These are phyloP conservation scores for Alternaria infectoria DNA, from an alignment of 2,329 filamentous ascomycete genomes.

Conservation along the genomic window DNA sequence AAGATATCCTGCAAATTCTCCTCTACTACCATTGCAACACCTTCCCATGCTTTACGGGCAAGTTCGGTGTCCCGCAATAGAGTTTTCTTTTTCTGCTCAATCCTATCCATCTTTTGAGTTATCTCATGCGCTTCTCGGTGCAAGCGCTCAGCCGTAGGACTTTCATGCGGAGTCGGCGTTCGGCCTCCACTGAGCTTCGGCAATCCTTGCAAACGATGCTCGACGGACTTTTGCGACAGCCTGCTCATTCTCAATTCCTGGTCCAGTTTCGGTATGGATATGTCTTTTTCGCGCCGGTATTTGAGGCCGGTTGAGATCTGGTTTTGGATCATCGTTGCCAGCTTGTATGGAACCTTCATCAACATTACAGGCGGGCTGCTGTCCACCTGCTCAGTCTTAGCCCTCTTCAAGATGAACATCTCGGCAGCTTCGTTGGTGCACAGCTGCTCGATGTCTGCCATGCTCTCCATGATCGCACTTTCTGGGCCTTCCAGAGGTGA, in stretches of 20 bases:
- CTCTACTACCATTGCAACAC: not conserved
- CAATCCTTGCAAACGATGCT: not conserved
- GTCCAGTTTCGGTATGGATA: not conserved
- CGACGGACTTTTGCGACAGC: not conserved
- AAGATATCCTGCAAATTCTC: not conserved
- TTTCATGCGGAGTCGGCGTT: not conserved
- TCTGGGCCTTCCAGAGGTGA: not conserved
- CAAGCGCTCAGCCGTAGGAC: not conserved
- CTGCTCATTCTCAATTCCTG: not conserved
- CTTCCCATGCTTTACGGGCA: not conserved
- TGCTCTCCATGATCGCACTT: not conserved
- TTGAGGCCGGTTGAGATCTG: not conserved
- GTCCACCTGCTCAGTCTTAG: not conserved
- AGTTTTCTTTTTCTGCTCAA: not conserved
- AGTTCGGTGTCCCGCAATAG: not conserved
- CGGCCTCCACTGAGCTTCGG: not conserved
- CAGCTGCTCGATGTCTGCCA: not conserved
- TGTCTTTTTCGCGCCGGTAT: not conserved
- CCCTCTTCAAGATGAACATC: not conserved
- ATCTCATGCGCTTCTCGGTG: not conserved
- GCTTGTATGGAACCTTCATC: not conserved
- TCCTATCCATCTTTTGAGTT: not conserved
- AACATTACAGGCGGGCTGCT: not conserved
- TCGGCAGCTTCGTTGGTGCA: not conserved
- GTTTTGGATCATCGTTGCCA: not conserved